Base-by-base conservation (phyloP, 345 rosid species). In the Erucastrum elatum region DNA sequence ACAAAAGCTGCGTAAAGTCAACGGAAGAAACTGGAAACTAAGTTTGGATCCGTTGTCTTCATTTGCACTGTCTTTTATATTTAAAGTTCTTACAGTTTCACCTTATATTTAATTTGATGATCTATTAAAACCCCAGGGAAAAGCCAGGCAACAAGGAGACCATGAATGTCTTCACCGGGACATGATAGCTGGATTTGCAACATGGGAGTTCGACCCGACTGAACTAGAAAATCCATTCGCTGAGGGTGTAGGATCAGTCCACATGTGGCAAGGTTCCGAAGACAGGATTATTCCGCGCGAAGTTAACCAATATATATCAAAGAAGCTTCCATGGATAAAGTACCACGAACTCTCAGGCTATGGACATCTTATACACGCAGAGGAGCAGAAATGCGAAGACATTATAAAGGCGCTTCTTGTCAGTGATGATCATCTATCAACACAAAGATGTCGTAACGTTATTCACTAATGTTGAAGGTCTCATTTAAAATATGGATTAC, bases 181-280 rank as follows among this genome's bases (percentile, higher is more conserved):
- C 84, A 68, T 92, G 65, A 83, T 89, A 31, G 87, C 78, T 2
- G 81, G 89, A 39, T 90, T 84, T 30, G 87, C 81, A 2, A 87
- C 86, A 76, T 94, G 98, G 98, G 97, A 90, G 72, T 92, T 94
- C 26, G 90, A 87, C 74, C 92, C 96, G 34, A 53, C 84, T 34
- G 94, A 88, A 49, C 11, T 94, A 30, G 78, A 39, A 6, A 88
- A 90, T 79, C 97, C 97, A 12, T 90, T 90, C 35, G 82, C 84
- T 0, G 63, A 85, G 55, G 81, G 81, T 1, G 85, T 83, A 72
- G 91, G 94, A 12, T 83, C 87, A 0, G 88, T 94, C 25, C 92
- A 92, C 46, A 64, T 94, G 2, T 94, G 98, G 97, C 93, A 90
- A 82, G 93, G 87, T 5, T 17, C 53, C 1, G 92, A 88, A 62